These are phyloP conservation scores for Trametes gibbosa DNA, from an alignment of 768 basidiomycete genomes.

Conservation along the genomic window DNA sequence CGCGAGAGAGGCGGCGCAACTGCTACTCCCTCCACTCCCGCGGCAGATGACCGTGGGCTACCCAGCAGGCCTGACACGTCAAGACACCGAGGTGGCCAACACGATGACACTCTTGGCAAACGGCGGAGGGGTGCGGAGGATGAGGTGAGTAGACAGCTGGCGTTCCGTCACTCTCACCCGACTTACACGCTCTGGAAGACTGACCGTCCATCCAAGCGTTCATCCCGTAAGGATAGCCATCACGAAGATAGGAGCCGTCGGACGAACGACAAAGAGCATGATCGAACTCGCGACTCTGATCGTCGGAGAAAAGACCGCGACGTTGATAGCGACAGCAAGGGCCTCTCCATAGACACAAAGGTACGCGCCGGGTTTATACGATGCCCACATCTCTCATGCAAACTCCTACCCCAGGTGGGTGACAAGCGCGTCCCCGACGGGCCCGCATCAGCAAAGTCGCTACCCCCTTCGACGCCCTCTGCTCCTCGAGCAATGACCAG, in stretches of 20 bases:
- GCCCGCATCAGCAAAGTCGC: conserved; percentile 41
- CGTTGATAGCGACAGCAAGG: conserved; percentile 47
- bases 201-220: conserved; percentile 78
- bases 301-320: conserved; percentile 67
- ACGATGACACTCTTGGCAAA: conserved; percentile 72
- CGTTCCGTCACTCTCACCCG: background rate
- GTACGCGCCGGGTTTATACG: conserved; percentile 35
- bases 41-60: conserved; percentile 52
- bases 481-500: conserved; percentile 71
- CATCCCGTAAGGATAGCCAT: conserved; percentile 73
- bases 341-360: conserved; percentile 54
- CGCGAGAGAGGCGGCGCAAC: conserved; percentile 41
- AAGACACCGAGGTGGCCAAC: conserved; percentile 48
- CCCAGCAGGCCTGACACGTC: conserved; percentile 59
- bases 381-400: background rate
- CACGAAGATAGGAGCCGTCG: conserved; percentile 73
- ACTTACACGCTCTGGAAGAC: conserved; percentile 39
- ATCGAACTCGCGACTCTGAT: conserved; percentile 65
- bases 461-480: conserved; percentile 61
- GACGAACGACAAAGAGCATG: conserved; percentile 67
- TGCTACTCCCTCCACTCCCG: conserved; percentile 27
- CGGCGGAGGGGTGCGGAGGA: conserved; percentile 68
- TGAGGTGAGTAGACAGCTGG: conserved; percentile 50
- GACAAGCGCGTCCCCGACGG: conserved; percentile 60
- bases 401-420: conserved; percentile 33